These are phyloP conservation scores for Castanea mollissima DNA, from an alignment of 306 rosid genomes.

Conservation along the genomic window DNA sequence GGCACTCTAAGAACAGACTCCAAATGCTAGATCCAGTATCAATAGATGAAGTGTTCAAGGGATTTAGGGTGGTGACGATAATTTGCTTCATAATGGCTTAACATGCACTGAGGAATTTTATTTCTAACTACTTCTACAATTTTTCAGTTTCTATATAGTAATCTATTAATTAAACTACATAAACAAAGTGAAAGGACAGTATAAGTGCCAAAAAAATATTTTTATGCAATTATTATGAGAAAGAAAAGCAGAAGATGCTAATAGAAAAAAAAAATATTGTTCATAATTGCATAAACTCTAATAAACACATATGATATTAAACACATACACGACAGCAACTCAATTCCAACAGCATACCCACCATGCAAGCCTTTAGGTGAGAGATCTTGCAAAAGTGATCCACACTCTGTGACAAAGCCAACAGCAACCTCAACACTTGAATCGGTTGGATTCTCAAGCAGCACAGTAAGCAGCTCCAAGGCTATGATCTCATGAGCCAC, in stretches of 20 bases:
- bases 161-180: not conserved
- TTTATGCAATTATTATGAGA: not conserved
- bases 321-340: too few species aligned
- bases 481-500: slow-evolving; percentile 93
- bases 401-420: slow-evolving; percentile 91
- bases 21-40: too few species aligned
- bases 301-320: too few species aligned
- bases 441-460: slow-evolving; percentile 87
- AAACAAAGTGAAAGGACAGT: not conserved
- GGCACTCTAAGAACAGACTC: too few species aligned
- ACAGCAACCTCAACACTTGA: slow-evolving; percentile 99
- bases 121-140: not conserved
- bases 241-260: not conserved
- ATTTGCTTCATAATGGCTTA: not conserved
- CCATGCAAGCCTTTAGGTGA: slow-evolving; percentile 94
- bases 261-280: not conserved
- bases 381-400: slow-evolving; percentile 82
- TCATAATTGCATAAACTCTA: not conserved
- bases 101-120: not conserved
- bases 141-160: not conserved
- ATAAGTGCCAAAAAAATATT: not conserved
- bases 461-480: slow-evolving; percentile 79
- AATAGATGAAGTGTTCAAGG: not conserved
- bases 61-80: not conserved
- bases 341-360: slow-evolving; percentile 40